Base-by-base conservation (phyloP, 345 rosid genomes). In the Boechera stricta region DNA sequence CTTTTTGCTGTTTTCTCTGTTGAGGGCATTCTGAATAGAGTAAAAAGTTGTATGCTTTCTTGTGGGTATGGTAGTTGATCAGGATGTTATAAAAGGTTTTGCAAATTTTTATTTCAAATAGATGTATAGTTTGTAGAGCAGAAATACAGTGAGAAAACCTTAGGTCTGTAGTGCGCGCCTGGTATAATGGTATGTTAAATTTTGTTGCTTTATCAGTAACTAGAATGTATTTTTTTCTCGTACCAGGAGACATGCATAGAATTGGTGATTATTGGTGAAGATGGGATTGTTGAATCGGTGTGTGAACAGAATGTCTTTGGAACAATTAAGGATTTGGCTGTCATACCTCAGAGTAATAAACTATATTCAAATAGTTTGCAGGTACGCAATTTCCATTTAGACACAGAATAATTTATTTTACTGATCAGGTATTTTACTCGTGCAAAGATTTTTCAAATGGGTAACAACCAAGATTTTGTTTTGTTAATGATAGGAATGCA, bases 261-360 rank as follows among this genome's bases (percentile, higher is more conserved):
- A 76, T 81, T 96, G 87, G 96, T 85, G 77, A 75, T 82, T 31
- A 82, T 93, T 47, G 89, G 86, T 28, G 90, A 86, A 71, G 99
- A 93, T 59, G 99, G 99, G 67, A 76, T 85, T 79, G 84, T 79
- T 8, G 87, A 88, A 79, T 85, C 99, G 38, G 80, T 93, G 24
- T 88, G 94, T 53, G 99, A 93, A 79, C 98, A 95, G 82, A 73
- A 90, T 69, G 90, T 87, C 39, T 91, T 91, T 82, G 99, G 99
- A 67, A 86, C 84, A 15, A 91, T 95, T 55, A 91, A 88, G 85
- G 99, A 93, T 86, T 85, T 95, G 64, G 90, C 90, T 52, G 81
- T 87, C 72, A 69, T 93, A 24, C 92, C 97, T 69, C 88, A 86
- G 91, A 87, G 81, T 62, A 88, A 79, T 48, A 82, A 84, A 73